A percentile compares a stretch with the other conserved stretches of the same genome.
These are phyloP conservation scores for Chrysoporthe cubensis DNA, from an alignment of 2,329 filamentous ascomycete genomes.

Conservation along the genomic window DNA sequence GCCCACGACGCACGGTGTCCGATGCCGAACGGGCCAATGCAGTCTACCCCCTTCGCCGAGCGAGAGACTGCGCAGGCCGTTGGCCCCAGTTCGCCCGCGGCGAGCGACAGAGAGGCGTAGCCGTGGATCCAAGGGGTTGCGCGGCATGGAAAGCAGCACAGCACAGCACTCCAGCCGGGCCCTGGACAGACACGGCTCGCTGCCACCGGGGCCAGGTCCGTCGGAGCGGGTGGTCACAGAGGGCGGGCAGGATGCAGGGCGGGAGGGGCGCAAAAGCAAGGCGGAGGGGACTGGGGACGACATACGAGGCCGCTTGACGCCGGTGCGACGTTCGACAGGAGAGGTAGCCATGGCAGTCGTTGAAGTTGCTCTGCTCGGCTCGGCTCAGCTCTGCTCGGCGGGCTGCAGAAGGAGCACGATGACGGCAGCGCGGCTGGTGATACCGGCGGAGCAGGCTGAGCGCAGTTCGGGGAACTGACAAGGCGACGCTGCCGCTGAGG, in stretches of 20 bases:
- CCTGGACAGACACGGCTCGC: too few relatives aligned
- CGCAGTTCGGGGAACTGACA: background rate
- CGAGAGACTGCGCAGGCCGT: background rate
- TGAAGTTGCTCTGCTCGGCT: background rate
- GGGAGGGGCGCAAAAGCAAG: background rate
- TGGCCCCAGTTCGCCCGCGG: background rate
- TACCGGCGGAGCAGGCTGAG: background rate
- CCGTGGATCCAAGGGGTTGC: too few relatives aligned
- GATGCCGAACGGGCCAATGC: background rate
- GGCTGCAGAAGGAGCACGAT: background rate
- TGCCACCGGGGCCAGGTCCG: background rate
- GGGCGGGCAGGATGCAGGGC: background rate
- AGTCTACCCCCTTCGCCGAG: background rate
- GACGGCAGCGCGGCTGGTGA: background rate
- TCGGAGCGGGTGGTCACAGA: background rate
- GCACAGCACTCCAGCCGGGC: background rate
- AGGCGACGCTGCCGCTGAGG: background rate
- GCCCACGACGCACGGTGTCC: background rate
- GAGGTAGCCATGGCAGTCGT: constrained; percentile 20
- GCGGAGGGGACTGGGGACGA: constrained; percentile 7
- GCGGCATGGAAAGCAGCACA: background rate
- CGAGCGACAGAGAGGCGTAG: background rate
- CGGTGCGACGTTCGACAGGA: constrained; percentile 41
- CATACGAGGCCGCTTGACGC: constrained; percentile 51
- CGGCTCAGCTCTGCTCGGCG: background rate